Conservation (phyloP, 202 grass and related monocot genomes). For the Cymbopogon flexuosus region DNA sequence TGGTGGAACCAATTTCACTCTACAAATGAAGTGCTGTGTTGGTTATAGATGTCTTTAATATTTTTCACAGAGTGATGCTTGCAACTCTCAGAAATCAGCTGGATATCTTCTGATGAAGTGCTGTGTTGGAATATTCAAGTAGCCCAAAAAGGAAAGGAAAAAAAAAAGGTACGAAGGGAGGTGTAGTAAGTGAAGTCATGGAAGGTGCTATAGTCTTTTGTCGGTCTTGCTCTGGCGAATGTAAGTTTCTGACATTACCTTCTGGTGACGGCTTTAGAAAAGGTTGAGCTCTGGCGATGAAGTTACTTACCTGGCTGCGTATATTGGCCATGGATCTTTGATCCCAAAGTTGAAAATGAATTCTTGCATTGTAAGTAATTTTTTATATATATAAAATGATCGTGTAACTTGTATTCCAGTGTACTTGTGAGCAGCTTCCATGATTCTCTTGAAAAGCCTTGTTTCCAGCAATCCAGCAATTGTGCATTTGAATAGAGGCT, state of each 20-base stretch:
- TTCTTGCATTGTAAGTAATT: neutral
- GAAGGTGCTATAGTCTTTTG: neutral
- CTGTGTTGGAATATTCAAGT: neutral
- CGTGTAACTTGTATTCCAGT: neutral
- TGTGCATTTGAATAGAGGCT: neutral
- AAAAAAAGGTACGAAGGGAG: neutral
- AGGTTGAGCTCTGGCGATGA: neutral
- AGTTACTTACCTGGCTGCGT: neutral
- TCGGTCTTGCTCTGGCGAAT: neutral
- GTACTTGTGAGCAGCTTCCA: neutral
- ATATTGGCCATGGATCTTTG: neutral
- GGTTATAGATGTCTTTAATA: conserved; percentile 15
- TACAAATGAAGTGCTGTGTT: conserved; percentile 4
- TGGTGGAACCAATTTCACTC: neutral
- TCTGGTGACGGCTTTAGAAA: neutral
- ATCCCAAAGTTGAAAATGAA: neutral
- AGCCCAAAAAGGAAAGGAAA: neutral
- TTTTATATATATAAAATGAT: neutral
- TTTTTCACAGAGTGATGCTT: conserved; percentile 6
- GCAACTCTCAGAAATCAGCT: conserved; percentile 9
- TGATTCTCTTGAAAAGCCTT: neutral
- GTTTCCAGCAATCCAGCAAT: neutral
- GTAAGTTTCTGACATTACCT: neutral
- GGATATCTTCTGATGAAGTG: conserved; percentile 10
- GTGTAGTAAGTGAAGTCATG: conserved; percentile 6